phyloP scores from a whole-genome alignment of 768 basidiomycete species.

The Boletus edulis region DNA sequence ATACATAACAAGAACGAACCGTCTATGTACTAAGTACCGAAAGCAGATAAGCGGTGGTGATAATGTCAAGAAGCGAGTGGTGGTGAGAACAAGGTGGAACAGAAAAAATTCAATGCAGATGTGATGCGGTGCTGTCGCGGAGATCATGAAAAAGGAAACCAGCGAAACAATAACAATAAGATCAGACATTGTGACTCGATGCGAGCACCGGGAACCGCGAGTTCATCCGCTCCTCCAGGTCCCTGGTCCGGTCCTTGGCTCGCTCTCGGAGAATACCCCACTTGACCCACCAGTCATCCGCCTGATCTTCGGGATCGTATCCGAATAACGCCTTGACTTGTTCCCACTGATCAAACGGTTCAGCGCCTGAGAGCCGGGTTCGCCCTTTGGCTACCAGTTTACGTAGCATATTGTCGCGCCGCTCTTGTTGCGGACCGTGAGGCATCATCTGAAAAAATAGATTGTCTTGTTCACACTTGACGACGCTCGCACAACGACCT shows the following conservation, averaged over 20 bases:
- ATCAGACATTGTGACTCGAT: neutral
- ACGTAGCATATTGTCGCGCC: slow-evolving; percentile 43
- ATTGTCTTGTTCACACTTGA: slow-evolving; percentile 45
- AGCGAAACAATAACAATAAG: neutral
- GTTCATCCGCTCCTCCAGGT: slow-evolving; percentile 17
- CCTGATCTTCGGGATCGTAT: slow-evolving; percentile 54
- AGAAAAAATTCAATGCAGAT: neutral
- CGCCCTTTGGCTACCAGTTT: slow-evolving; percentile 46
- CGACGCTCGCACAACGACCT: slow-evolving; percentile 45
- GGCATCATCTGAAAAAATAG: slow-evolving; percentile 45
- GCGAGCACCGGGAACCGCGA: neutral
- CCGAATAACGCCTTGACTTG: slow-evolving; percentile 47
- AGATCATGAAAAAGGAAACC: neutral
- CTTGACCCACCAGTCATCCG: slow-evolving; percentile 64
- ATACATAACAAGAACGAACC: neutral
- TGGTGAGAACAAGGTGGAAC: neutral
- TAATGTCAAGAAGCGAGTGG: neutral
- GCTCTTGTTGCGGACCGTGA: slow-evolving; percentile 40
- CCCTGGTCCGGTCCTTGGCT: slow-evolving; percentile 25
- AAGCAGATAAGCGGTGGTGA: neutral
- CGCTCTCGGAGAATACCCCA: slow-evolving; percentile 49
- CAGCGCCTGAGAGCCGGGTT: slow-evolving; percentile 33
- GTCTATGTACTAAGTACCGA: neutral
- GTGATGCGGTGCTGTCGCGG: neutral
- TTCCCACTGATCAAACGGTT: slow-evolving; percentile 42